These are phyloP conservation scores for Lactuca sativa DNA, from an alignment of 129 eudicot species.

Conservation along the genomic window DNA sequence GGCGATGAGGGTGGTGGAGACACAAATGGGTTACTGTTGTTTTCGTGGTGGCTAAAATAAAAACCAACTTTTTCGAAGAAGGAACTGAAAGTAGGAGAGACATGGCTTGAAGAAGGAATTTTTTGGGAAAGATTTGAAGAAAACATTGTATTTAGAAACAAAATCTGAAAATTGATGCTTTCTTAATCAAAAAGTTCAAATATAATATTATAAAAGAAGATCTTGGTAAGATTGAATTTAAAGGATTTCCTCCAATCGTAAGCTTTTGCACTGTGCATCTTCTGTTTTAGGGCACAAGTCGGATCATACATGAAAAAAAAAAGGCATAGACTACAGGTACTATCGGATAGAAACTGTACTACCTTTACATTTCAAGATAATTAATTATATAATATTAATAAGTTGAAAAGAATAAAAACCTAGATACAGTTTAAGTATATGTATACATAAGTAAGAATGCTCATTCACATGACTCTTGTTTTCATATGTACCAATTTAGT, in stretches of 20 bases:
- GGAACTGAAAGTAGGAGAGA: constrained; percentile 13
- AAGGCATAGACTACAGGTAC: too few species aligned
- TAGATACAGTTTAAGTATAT: too few species aligned
- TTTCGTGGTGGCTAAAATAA: constrained; percentile 19
- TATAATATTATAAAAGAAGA: constrained; percentile 9
- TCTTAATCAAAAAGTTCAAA: not conserved
- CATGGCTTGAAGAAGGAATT: constrained; percentile 20
- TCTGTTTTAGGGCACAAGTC: constrained; percentile 30
- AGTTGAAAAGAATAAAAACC: too few species aligned
- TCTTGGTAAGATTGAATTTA: constrained; percentile 8
- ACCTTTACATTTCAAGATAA: too few species aligned
- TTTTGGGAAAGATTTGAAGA: constrained; percentile 28
- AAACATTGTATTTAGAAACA: constrained; percentile 21
- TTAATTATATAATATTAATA: too few species aligned
- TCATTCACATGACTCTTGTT: too few species aligned
- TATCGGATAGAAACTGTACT: too few species aligned
- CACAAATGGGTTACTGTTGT: constrained; percentile 11
- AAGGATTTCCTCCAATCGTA: constrained; percentile 1
- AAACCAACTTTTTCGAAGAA: constrained; percentile 21
- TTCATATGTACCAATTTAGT: too few species aligned
- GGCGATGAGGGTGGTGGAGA: not conserved
- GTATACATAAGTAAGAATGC: too few species aligned
- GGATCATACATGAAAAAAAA: not conserved
- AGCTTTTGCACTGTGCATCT: constrained; percentile 25
- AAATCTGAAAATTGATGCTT: constrained; percentile 7